Conservation (phyloP, 2,329 filamentous ascomycete genomes). For the Sporothrix brasiliensis region DNA sequence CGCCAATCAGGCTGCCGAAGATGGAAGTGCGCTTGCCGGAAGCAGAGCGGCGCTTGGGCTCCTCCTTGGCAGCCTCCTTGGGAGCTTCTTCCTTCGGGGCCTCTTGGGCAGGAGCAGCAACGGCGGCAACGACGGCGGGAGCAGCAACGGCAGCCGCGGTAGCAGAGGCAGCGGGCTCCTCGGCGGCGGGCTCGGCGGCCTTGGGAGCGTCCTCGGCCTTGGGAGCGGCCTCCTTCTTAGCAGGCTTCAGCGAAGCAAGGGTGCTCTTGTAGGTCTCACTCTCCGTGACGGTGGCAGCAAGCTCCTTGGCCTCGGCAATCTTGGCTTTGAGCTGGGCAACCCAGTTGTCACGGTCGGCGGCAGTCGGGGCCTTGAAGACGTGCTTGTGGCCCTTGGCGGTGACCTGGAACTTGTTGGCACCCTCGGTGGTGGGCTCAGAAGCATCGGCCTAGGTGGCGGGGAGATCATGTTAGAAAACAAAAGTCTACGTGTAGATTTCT, state of each 20-base stretch:
- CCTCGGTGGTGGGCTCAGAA: constrained; percentile 73
- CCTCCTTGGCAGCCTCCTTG: constrained; percentile 48
- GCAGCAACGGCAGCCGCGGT: too few relatives aligned
- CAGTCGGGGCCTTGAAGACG: constrained; percentile 78
- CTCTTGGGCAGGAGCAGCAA: constrained; percentile 40
- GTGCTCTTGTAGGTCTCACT: constrained; percentile 88
- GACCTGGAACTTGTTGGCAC: constrained; percentile 81
- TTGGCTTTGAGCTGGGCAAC: constrained; percentile 79
- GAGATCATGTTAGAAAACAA: background rate
- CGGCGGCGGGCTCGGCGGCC: constrained; percentile 32
- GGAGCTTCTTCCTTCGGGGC: constrained; percentile 39
- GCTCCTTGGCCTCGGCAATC: constrained; percentile 81
- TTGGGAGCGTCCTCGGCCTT: constrained; percentile 47
- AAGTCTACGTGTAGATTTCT: background rate
- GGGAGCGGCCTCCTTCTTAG: constrained; percentile 49
- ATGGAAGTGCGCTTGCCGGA: constrained; percentile 68
- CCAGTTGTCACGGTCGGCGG: constrained; percentile 89
- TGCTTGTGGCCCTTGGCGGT: constrained; percentile 87
- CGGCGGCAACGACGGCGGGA: constrained; percentile 27
- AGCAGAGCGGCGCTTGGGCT: constrained; percentile 62
- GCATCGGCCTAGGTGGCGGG: constrained; percentile 55
- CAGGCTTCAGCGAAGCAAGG: constrained; percentile 68
- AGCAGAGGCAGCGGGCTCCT: constrained; percentile 25
- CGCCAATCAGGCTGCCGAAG: constrained; percentile 61
- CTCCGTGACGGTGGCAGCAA: constrained; percentile 71